Evolutionary conservation across 176 grass and related monocot species (phyloP).

Genomic region (Pontederia paniculata): DNA sequence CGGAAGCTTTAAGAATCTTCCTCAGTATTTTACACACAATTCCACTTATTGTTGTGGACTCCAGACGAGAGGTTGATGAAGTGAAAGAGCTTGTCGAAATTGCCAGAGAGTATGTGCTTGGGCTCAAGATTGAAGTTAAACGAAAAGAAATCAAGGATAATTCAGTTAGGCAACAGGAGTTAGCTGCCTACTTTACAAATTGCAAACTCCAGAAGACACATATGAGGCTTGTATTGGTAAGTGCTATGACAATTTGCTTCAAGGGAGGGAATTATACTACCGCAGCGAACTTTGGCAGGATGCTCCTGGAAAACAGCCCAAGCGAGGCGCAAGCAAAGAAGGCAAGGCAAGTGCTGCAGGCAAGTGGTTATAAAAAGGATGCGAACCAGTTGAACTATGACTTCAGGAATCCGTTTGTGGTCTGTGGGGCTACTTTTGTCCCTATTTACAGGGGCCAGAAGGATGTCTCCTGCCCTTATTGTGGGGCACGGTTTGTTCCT

Average conservation of each 20-base stretch:
- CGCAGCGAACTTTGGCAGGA: constrained; percentile 60
- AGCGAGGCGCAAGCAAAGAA: constrained; percentile 64
- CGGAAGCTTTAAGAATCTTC: constrained; percentile 76
- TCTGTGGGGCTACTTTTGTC: constrained; percentile 69
- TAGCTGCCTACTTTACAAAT: constrained; percentile 81
- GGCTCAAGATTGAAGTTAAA: constrained; percentile 79
- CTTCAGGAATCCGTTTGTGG: constrained; percentile 89
- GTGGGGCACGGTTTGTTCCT: constrained; percentile 56
- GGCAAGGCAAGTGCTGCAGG: constrained; percentile 63
- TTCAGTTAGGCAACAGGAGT: constrained; percentile 41
- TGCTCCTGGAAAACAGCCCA: constrained; percentile 82
- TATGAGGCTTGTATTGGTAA: constrained; percentile 53
- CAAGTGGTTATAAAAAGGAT: constrained; percentile 45
- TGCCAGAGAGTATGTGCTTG: constrained; percentile 74
- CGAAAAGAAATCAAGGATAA: constrained; percentile 66
- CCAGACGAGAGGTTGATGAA: constrained; percentile 88
- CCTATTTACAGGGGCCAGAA: constrained; percentile 97
- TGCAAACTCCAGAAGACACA: constrained; percentile 83
- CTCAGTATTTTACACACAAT: constrained; percentile 73
- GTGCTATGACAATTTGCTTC: constrained; percentile 72
- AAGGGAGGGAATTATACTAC: constrained; percentile 57
- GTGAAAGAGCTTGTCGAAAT: constrained; percentile 93
- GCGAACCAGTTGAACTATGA: constrained; percentile 62
- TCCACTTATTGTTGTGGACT: constrained; percentile 76
- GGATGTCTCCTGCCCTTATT: constrained; percentile 80